These are phyloP conservation scores for Citrullus amarus DNA, from an alignment of 306 rosid species.

Conservation along the genomic window DNA sequence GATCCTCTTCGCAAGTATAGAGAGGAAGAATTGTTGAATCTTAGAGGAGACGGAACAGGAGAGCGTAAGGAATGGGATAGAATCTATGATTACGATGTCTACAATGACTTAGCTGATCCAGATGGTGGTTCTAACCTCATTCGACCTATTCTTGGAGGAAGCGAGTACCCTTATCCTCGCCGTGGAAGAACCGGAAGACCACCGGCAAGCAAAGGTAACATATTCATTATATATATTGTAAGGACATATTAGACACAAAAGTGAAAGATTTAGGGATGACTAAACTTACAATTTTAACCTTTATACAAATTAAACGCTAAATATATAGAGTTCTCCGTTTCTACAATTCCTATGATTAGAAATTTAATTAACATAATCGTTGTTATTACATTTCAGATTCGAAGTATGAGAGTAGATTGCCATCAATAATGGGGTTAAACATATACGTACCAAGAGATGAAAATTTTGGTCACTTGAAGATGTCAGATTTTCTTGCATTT, in stretches of 20 bases:
- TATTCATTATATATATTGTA: no score
- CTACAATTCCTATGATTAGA: no score
- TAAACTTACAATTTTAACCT: no score
- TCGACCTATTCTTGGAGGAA: conserved; percentile 70
- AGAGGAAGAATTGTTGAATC: conserved; percentile 48
- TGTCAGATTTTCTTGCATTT: conserved; percentile 60
- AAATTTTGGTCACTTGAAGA: conserved; percentile 62
- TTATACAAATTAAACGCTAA: no score
- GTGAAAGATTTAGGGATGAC: no score
- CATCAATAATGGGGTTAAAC: conserved; percentile 29
- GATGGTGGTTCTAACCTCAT: conserved; percentile 6
- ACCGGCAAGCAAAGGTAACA: conserved; percentile 29
- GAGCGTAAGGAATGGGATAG: conserved; percentile 61
- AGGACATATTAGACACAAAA: no score
- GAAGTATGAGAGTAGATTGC: conserved; percentile 39
- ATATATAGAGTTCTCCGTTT: no score
- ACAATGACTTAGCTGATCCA: conserved; percentile 55
- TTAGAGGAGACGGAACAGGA: conserved; percentile 60
- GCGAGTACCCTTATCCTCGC: conserved; percentile 61
- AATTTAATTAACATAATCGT: no score
- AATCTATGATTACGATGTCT: conserved; percentile 63
- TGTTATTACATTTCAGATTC: conserved; percentile 25
- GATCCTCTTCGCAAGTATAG: conserved; percentile 37
- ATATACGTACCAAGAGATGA: conserved; percentile 85
- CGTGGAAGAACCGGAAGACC: conserved; percentile 68